Percentiles rank a stretch among this genome's conserved stretches.
Conservation (phyloP, 495 filamentous ascomycete species). For the Tetracladium marchalianum region DNA sequence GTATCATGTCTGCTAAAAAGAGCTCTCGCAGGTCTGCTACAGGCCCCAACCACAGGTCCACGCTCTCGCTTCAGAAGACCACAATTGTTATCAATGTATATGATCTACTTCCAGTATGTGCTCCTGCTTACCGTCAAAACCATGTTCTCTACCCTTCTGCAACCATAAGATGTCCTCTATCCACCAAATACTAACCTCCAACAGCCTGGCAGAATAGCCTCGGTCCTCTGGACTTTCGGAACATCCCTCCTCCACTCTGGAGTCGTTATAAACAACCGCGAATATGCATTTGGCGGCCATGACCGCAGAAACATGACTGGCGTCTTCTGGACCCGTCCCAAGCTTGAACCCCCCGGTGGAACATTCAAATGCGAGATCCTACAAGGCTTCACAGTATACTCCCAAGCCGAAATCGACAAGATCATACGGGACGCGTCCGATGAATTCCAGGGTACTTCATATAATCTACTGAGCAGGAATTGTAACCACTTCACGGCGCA, state of each 20-base stretch:
- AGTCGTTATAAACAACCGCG: conserved; percentile 62
- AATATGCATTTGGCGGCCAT: conserved; percentile 81
- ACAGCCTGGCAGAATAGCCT: conserved; percentile 57
- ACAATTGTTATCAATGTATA: conserved; percentile 73
- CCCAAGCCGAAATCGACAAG: conserved; percentile 52
- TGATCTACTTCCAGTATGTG: conserved; percentile 59
- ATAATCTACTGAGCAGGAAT: conserved; percentile 69
- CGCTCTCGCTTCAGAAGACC: conserved; percentile 52
- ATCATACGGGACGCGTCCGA: conserved; percentile 55
- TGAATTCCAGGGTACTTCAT: conserved; percentile 57
- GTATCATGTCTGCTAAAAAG: conserved; percentile 29
- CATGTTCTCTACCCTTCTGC: background rate
- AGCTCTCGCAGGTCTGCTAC: conserved; percentile 31
- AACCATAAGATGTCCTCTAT: background rate
- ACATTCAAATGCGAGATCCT: conserved; percentile 60
- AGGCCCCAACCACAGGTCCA: conserved; percentile 36
- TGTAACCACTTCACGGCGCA: conserved; percentile 76
- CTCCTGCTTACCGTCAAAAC: background rate
- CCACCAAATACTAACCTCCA: conserved; percentile 1
- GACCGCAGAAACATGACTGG: conserved; percentile 54
- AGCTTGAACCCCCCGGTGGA: conserved; percentile 57
- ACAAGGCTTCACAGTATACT: conserved; percentile 59
- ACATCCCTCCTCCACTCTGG: conserved; percentile 67
- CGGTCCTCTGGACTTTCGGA: conserved; percentile 61
- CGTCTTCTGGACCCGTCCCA: conserved; percentile 68